A percentile compares a stretch with the other conserved stretches of the same genome.
phyloP scores from a whole-genome alignment of 2,329 filamentous ascomycete genomes.

The Tolypocladium ovalisporum region DNA sequence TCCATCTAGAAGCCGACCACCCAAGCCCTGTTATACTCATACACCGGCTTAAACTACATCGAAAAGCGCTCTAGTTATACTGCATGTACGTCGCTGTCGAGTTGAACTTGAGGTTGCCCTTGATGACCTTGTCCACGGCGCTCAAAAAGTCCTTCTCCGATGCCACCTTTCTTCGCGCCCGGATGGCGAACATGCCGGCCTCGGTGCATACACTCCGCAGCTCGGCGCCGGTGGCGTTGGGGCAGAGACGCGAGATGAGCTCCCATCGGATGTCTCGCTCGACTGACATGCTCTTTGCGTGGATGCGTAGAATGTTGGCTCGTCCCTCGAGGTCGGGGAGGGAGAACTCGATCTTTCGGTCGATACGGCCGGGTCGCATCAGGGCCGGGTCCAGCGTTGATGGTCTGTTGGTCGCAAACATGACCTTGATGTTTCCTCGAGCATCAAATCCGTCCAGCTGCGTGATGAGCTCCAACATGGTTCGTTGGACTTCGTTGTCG shows the following conservation, averaged over 20 bases:
- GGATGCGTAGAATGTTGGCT: slow-evolving; percentile 94
- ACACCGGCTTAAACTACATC: slow-evolving; percentile 20
- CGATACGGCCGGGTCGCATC: slow-evolving; percentile 94
- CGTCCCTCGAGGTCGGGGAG: slow-evolving; percentile 93
- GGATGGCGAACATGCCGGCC: slow-evolving; percentile 96
- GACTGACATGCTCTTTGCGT: slow-evolving; percentile 99
- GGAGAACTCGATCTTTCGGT: slow-evolving; percentile 98
- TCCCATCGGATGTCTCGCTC: slow-evolving; percentile 99
- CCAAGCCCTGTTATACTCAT: slow-evolving; percentile 17
- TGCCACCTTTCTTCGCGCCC: slow-evolving; percentile 89
- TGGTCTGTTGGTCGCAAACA: slow-evolving; percentile 96
- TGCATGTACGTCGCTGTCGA: slow-evolving; percentile 96
- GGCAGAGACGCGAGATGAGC: slow-evolving; percentile 91
- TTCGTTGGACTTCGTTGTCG: slow-evolving; percentile 95
- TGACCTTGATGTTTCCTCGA: slow-evolving; percentile 97
- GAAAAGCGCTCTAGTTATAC: slow-evolving; percentile 65
- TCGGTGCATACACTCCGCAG: slow-evolving; percentile 94
- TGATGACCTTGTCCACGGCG: slow-evolving; percentile 98
- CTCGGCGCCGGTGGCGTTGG: slow-evolving; percentile 94
- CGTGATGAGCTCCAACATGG: slow-evolving; percentile 95
- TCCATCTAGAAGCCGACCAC: slow-evolving; percentile 13
- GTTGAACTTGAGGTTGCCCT: slow-evolving; percentile 99
- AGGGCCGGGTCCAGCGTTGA: slow-evolving; percentile 93
- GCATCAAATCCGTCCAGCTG: slow-evolving; percentile 95
- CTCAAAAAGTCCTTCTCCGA: slow-evolving; percentile 98